Conservation (phyloP, 106 monocot species). For the Phalaenopsis aphrodite region DNA sequence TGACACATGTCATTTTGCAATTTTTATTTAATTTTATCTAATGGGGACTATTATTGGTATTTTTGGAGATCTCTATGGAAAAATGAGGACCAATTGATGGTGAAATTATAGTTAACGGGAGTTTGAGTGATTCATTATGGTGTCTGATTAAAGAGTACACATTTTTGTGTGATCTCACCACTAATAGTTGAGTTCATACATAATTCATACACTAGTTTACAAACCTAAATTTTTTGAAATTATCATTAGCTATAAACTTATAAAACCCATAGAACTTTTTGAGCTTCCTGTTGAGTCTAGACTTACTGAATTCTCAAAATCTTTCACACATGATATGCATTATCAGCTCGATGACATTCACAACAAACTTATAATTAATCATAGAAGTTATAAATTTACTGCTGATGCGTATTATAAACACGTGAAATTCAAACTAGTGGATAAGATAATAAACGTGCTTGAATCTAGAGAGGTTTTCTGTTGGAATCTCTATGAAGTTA, state of each 20-base stretch:
- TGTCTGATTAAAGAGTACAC: background rate
- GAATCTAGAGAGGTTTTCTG: background rate
- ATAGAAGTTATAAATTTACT: background rate
- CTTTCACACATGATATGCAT: background rate
- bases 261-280: background rate
- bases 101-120: background rate
- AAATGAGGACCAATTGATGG: background rate
- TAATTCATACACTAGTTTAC: background rate
- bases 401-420: background rate
- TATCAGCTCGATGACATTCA: background rate
- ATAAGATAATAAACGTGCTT: background rate
- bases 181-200: background rate
- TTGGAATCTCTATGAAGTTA: background rate
- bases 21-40: no score
- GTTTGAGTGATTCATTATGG: background rate
- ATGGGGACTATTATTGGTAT: no score
- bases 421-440: background rate
- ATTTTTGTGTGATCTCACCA: background rate
- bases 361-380: background rate
- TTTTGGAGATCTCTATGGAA: background rate
- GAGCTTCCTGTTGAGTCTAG: background rate
- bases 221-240: background rate
- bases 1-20: no score
- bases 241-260: background rate
- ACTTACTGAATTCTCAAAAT: background rate